Evolutionary conservation across 495 filamentous ascomycete genomes (phyloP).

Genomic region (Aspergillus leporis): DNA sequence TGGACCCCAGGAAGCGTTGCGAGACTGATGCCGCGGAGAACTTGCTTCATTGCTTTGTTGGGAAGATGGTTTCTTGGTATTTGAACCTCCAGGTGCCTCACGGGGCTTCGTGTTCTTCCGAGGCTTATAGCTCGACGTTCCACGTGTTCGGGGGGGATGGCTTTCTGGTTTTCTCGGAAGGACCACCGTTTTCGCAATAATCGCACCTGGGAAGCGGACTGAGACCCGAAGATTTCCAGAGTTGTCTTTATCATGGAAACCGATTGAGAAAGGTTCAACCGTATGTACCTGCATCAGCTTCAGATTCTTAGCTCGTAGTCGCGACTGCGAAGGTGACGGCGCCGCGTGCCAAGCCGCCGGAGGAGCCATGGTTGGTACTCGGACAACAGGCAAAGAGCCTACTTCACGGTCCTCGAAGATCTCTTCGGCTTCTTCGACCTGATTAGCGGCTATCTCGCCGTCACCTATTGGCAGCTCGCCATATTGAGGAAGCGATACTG

Average conservation of each 20-base stretch:
- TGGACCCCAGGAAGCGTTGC: slow-evolving; percentile 36
- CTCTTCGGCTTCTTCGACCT: slow-evolving; percentile 74
- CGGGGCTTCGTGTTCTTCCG: slow-evolving; percentile 39
- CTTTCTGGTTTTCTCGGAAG: slow-evolving; percentile 34
- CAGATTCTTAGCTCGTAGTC: slow-evolving; percentile 34
- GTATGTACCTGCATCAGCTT: slow-evolving; percentile 44
- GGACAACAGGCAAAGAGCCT: slow-evolving; percentile 70
- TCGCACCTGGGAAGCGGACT: slow-evolving; percentile 40
- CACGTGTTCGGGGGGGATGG: slow-evolving; percentile 28
- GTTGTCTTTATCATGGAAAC: slow-evolving; percentile 37
- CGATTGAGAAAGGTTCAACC: slow-evolving; percentile 36
- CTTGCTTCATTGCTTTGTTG: slow-evolving; percentile 27
- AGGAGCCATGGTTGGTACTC: slow-evolving; percentile 62
- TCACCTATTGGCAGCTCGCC: slow-evolving; percentile 30
- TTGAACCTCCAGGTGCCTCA: slow-evolving; percentile 26
- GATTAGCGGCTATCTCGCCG: slow-evolving; percentile 53
- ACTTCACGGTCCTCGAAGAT: slow-evolving; percentile 84
- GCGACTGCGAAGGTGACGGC: slow-evolving; percentile 31
- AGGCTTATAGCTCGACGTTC: slow-evolving; percentile 31
- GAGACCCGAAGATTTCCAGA: slow-evolving; percentile 33
- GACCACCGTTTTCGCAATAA: slow-evolving; percentile 28
- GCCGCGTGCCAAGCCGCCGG: slow-evolving; percentile 53
- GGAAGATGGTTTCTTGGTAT: slow-evolving; percentile 30
- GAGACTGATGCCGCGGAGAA: slow-evolving; percentile 33
- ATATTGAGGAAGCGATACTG: slow-evolving; percentile 57